Percentiles rank a stretch among this genome's conserved stretches.
Evolutionary conservation across 2,329 filamentous ascomycete genomes (phyloP).

Genomic region (Neofusicoccum umdonicola): DNA sequence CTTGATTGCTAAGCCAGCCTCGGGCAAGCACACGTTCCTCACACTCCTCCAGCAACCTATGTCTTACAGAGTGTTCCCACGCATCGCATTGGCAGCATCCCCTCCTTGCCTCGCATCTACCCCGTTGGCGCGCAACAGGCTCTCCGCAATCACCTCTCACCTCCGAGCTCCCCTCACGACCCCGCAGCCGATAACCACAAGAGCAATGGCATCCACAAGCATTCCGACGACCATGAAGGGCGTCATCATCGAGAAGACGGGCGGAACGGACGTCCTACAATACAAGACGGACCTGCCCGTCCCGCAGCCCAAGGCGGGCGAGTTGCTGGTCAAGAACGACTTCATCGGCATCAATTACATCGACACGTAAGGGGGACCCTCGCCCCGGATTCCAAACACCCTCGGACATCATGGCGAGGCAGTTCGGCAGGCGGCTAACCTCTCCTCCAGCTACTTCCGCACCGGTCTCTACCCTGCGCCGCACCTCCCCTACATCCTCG

Average conservation of each 20-base stretch:
- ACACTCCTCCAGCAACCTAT: neutral
- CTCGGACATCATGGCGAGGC: neutral
- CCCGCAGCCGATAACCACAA: neutral
- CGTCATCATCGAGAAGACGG: conserved; percentile 68
- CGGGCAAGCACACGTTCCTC: neutral
- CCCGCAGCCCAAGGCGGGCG: conserved; percentile 63
- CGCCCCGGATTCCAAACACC: neutral
- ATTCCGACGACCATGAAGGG: conserved; percentile 70
- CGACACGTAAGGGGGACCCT: conserved; percentile 59
- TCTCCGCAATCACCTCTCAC: conserved; percentile 3
- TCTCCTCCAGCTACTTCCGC: conserved; percentile 68
- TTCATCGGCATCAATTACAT: conserved; percentile 84
- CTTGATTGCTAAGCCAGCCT: neutral
- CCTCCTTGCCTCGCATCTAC: neutral
- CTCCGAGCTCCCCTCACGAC: neutral
- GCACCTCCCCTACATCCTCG: conserved; percentile 69
- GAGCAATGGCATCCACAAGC: conserved; percentile 45
- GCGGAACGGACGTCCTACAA: conserved; percentile 69
- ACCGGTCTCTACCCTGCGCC: conserved; percentile 73
- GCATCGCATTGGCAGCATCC: neutral
- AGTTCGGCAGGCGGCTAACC: too few species aligned
- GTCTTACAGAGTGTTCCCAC: neutral
- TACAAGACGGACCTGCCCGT: conserved; percentile 70
- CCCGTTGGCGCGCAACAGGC: neutral
- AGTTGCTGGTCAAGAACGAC: conserved; percentile 78